These are phyloP conservation scores for Hymenoscyphus fructigenus DNA, from an alignment of 2,329 filamentous ascomycete species.

Conservation along the genomic window DNA sequence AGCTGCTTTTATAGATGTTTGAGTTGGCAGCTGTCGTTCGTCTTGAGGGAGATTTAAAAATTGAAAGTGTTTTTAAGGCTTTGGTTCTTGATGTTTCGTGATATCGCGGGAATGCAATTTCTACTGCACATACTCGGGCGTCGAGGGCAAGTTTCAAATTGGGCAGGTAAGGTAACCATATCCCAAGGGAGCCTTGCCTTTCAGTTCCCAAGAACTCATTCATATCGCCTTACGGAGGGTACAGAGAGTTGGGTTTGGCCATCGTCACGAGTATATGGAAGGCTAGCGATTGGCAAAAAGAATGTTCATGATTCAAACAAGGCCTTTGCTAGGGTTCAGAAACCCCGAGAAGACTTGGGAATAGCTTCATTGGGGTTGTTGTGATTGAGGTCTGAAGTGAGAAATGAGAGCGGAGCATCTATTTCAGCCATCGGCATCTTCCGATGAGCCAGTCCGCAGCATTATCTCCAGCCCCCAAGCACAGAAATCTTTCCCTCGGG, in stretches of 20 bases:
- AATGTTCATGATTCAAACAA: no score
- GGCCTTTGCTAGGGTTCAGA: no score
- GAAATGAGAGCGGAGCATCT: not conserved
- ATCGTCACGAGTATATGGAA: no score
- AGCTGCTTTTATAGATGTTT: not conserved
- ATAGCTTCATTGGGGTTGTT: not conserved
- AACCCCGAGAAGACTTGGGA: not conserved
- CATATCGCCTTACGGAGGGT: no score
- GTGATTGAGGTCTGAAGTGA: not conserved
- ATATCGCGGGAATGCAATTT: no score
- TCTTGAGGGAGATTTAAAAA: not conserved
- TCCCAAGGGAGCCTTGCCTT: not conserved
- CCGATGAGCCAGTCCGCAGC: not conserved
- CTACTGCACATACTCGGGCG: no score
- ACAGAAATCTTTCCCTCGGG: not conserved
- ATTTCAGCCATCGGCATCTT: not conserved
- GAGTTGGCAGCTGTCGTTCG: not conserved
- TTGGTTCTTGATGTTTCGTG: no score
- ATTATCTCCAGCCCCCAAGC: not conserved
- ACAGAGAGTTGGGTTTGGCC: no score
- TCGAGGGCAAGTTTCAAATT: no score
- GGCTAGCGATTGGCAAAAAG: no score
- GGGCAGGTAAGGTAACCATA: not conserved
- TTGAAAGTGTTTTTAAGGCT: no score
- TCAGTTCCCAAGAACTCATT: not conserved